These are phyloP conservation scores for Haplosporangium gracile DNA, from an alignment of 192 early-diverging fungal genomes.

Conservation along the genomic window DNA sequence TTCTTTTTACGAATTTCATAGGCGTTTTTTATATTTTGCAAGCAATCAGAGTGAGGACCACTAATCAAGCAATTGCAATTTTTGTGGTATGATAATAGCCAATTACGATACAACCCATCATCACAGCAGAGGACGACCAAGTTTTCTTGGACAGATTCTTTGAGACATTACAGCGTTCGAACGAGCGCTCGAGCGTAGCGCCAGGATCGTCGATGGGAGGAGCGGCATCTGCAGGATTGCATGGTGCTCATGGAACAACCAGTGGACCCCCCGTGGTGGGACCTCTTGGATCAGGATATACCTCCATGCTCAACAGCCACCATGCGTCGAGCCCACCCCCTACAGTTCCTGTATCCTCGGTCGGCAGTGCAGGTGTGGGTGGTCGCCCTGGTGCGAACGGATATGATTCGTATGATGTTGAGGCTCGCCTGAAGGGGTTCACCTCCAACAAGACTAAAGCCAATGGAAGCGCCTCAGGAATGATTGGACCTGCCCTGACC, in stretches of 20 bases:
- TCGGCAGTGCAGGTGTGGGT: conserved; percentile 12
- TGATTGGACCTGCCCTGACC: conserved; percentile 40
- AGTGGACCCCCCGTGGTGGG: conserved; percentile 65
- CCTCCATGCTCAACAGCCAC: conserved; percentile 47
- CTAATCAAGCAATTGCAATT: not conserved
- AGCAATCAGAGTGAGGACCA: not conserved
- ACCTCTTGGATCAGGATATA: conserved; percentile 61
- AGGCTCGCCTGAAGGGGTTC: conserved; percentile 27
- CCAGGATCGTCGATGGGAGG: conserved; percentile 44
- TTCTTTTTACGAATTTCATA: not conserved
- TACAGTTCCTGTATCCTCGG: not conserved
- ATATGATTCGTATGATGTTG: conserved; percentile 38
- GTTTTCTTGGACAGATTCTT: conserved; percentile 85
- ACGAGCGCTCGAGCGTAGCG: conserved; percentile 60
- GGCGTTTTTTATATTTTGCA: no score
- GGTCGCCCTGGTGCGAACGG: conserved; percentile 15
- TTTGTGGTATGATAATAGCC: conserved; percentile 58
- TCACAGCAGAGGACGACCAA: conserved; percentile 90
- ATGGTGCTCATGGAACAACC: conserved; percentile 25
- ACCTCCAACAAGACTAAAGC: conserved; percentile 27
- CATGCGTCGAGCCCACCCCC: conserved; percentile 53
- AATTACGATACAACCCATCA: conserved; percentile 69
- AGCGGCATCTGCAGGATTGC: conserved; percentile 21
- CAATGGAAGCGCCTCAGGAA: conserved; percentile 28
- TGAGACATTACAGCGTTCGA: conserved; percentile 74